A percentile compares a stretch with the other conserved stretches of the same genome.
Conservation (phyloP, 2,329 filamentous ascomycete species). For the Cryphonectria parasitica region DNA sequence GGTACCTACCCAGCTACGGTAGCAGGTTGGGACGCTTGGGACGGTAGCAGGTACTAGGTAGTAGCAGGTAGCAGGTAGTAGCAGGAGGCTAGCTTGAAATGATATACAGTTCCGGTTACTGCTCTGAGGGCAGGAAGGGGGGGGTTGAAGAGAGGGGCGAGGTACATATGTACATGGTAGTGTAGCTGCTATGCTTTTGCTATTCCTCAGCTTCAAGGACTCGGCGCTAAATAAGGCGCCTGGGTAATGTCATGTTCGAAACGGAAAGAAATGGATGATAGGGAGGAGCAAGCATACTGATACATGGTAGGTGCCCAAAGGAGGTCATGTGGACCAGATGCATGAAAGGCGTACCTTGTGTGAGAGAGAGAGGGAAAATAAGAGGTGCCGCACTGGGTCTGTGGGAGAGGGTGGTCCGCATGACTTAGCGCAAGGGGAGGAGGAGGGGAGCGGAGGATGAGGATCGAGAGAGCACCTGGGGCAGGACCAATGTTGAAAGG, state of each 20-base stretch:
- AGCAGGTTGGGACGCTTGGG: neutral
- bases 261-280: neutral
- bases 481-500: slow-evolving; percentile 8
- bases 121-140: neutral
- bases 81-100: slow-evolving; percentile 12
- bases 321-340: slow-evolving; percentile 15
- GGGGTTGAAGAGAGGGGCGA: neutral
- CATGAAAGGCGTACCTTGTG: slow-evolving; percentile 3
- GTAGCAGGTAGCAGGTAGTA: neutral
- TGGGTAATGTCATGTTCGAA: neutral
- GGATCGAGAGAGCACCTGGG: slow-evolving; percentile 9
- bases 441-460: too few species aligned
- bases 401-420: slow-evolving; percentile 18
- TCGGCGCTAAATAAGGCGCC: neutral
- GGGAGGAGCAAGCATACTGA: neutral
- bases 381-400: neutral
- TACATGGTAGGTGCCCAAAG: neutral
- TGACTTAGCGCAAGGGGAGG: slow-evolving; percentile 24
- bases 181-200: neutral
- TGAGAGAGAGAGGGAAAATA: neutral
- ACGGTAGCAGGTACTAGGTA: slow-evolving; percentile 7
- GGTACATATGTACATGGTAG: neutral
- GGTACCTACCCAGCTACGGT: neutral
- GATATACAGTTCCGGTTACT: slow-evolving; percentile 12
- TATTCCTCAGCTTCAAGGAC: neutral